These are phyloP conservation scores for Apiotrichum veenhuisii DNA, from an alignment of 1,284 basidiomycete genomes.

Conservation along the genomic window DNA sequence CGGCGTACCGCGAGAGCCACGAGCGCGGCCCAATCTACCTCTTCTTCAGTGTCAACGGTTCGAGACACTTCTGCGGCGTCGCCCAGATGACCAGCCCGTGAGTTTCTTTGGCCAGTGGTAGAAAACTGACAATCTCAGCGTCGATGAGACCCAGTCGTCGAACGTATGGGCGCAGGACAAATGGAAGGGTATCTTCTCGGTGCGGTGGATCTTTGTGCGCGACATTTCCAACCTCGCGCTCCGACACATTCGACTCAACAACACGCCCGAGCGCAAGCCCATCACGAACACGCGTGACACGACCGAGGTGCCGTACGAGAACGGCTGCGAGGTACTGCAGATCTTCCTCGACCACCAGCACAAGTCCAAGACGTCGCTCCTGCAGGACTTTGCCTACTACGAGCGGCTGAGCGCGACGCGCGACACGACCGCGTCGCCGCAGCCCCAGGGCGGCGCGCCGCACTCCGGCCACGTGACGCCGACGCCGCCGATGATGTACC, in stretches of 20 bases:
- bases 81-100: slow-evolving; percentile 88
- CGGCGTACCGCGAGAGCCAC: slow-evolving; percentile 84
- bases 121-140: slow-evolving; percentile 22
- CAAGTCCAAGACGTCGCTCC: slow-evolving; percentile 73
- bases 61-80: slow-evolving; percentile 95
- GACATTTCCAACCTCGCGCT: slow-evolving; percentile 76
- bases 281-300: slow-evolving; percentile 76
- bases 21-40: slow-evolving; percentile 87
- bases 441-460: neutral
- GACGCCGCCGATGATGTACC: neutral
- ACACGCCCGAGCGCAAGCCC: slow-evolving; percentile 92
- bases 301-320: slow-evolving; percentile 84
- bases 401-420: slow-evolving; percentile 52
- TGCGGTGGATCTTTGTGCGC: slow-evolving; percentile 90
- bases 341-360: slow-evolving; percentile 84
- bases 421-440: neutral
- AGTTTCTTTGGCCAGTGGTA: slow-evolving; percentile 21
- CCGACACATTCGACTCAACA: slow-evolving; percentile 57
- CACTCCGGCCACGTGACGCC: slow-evolving; percentile 5
- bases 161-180: slow-evolving; percentile 97
- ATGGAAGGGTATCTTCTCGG: slow-evolving; percentile 96
- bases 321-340: slow-evolving; percentile 87
- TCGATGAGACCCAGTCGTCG: slow-evolving; percentile 52
- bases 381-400: slow-evolving; percentile 92
- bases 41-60: slow-evolving; percentile 94